A percentile compares a stretch with the other conserved stretches of the same genome.
Conservation (phyloP, 2,329 filamentous ascomycete genomes). For the Pleomassaria siparia region DNA sequence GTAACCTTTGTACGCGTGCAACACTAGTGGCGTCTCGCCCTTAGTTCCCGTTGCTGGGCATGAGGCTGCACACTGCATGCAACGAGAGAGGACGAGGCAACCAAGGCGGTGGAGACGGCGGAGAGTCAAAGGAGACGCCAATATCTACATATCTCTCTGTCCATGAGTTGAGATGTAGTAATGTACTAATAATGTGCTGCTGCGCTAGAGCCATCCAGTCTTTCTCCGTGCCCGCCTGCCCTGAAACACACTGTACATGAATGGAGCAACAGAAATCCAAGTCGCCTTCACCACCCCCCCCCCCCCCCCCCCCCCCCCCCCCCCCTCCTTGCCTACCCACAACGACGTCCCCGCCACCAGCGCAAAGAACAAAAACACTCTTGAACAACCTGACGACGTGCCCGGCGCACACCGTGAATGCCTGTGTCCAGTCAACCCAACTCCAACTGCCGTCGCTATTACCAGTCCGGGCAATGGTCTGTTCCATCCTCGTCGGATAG, state of each 20-base stretch:
- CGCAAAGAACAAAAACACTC: neutral
- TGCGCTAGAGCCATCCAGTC: neutral
- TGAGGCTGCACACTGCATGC: neutral
- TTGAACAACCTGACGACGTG: no score
- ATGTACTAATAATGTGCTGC: no score
- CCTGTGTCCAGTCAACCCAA: neutral
- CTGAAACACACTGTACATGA: neutral
- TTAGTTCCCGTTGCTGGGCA: neutral
- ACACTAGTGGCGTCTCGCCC: neutral
- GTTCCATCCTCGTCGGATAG: slow-evolving; percentile 9
- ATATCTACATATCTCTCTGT: no score
- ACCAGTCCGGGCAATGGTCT: slow-evolving; percentile 10
- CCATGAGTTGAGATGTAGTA: no score
- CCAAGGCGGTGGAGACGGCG: no score
- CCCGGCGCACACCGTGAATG: slow-evolving; percentile 10
- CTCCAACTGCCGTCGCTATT: slow-evolving; percentile 5
- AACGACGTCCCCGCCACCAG: neutral
- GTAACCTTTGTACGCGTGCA: neutral
- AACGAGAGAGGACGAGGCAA: neutral
- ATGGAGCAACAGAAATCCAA: neutral
- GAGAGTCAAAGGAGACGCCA: no score
- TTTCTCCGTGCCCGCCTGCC: neutral
- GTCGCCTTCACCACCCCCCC: neutral
- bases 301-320: neutral
- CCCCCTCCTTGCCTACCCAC: neutral